Conservation (phyloP, 208 protist genomes). For the Trypanosoma avium region DNA sequence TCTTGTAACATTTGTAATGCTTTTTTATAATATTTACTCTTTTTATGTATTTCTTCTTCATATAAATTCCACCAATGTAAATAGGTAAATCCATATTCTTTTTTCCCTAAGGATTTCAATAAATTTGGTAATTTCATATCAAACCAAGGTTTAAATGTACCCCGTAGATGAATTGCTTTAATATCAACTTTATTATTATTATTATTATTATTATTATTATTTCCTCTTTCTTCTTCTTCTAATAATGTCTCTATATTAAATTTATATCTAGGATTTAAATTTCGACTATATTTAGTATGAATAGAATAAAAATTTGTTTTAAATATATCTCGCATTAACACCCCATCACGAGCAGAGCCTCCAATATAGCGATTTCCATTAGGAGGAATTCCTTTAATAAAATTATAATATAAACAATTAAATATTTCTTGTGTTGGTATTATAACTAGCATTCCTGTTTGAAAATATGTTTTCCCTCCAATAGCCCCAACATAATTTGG, state of each 20-base stretch:
- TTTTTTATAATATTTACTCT: constrained; percentile 13
- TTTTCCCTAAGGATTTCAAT: constrained; percentile 9
- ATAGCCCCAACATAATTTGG: constrained; percentile 25
- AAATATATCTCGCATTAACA: constrained; percentile 26
- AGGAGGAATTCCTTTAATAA: constrained; percentile 4
- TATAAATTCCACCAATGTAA: constrained; percentile 33
- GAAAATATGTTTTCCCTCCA: constrained; percentile 29
- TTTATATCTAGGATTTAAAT: constrained; percentile 27
- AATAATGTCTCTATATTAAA: not conserved
- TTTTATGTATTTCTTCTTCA: constrained; percentile 31
- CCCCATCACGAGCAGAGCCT: constrained; percentile 25
- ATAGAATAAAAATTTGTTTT: constrained; percentile 8
- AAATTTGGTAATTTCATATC: constrained; percentile 13
- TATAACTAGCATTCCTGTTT: constrained; percentile 41
- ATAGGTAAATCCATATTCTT: constrained; percentile 36
- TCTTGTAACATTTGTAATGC: not conserved
- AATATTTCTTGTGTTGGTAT: constrained; percentile 21
- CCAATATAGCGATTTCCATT: constrained; percentile 11
- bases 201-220: no score
- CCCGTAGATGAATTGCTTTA: constrained; percentile 27
- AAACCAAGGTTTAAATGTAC: constrained; percentile 37
- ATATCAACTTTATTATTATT: no score
- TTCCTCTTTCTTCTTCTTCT: not conserved
- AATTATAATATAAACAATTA: constrained; percentile 13
- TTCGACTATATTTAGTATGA: constrained; percentile 24